Base-by-base conservation (phyloP, 1,284 basidiomycete genomes). In the Austroboletus novae-zelandiae region DNA sequence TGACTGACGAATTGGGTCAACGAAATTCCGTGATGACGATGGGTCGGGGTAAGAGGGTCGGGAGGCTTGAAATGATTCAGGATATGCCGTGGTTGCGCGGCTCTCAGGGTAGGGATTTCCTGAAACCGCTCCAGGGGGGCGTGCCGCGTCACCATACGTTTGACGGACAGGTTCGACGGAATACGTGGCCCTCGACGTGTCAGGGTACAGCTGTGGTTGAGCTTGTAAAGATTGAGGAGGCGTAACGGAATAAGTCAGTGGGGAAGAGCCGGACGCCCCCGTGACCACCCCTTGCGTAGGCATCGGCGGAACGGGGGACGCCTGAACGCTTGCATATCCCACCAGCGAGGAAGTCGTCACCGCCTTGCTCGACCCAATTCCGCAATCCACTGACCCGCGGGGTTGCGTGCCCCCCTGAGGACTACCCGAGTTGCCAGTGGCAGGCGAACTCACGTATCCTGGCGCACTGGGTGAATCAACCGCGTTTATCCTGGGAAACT, bases 381-480 rank as follows among this genome's bases (percentile, higher is more conserved):
- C 61, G 43, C 62, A 66, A 49, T 65, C 64, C 31, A 53, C 40
- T 31, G 64, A 68, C 30, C 61, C 54, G 44, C 65, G 61, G 29
- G 61, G 54, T 27, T 60, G 64, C 18, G 45, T n/a, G 25, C 31
- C 49, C 15, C 56, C 64, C 23, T 55, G 60, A n/a, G 65, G 68
- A 46, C 65, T 67, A 5, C 66, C 67, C 35, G 69, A 58, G 53
- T 70, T 62, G 36, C 66, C 64, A 27, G 68, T 71, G 47, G 66
- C 68, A 52, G 68, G 69, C n/a, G 68, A 70, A 45, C 65, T 70
- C 27, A 57, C 9, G 29, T 67, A 67, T 37, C 57, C 66, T 2
- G 61, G 56, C 2, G 65, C 61, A 36, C 67, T 71, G 8, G 78
- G 78, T 18, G 78, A 79, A 49, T 80, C 79, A 36, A 72, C 71